Conservation (phyloP, 352 stramenopile species). For the Globisporangium parvum region DNA sequence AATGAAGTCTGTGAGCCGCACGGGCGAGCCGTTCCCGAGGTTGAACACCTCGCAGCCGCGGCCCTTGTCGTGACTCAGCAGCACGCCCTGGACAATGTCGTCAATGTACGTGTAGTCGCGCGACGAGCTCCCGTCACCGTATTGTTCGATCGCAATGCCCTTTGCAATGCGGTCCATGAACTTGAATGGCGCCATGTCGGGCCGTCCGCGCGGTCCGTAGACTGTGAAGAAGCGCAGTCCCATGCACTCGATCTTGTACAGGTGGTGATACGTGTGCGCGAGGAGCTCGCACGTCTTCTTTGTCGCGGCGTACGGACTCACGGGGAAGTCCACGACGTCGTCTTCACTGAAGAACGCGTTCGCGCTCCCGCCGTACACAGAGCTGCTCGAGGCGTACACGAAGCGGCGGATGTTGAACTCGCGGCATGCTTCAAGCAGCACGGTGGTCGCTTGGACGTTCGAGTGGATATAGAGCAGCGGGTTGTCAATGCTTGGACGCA, state of each 20-base stretch:
- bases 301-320: slow-evolving; percentile 95
- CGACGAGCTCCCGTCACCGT: slow-evolving; percentile 92
- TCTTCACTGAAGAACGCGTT: slow-evolving; percentile 89
- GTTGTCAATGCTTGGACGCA: slow-evolving; percentile 96
- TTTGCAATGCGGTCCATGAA: slow-evolving; percentile 96
- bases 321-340: slow-evolving; percentile 90
- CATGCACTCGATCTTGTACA: slow-evolving; percentile 94
- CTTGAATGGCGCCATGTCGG: slow-evolving; percentile 99
- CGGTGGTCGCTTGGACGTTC: slow-evolving; percentile 93
- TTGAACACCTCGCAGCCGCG: slow-evolving; percentile 95
- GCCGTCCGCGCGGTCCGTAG: slow-evolving; percentile 93
- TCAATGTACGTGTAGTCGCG: slow-evolving; percentile 98
- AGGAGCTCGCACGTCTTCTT: slow-evolving; percentile 98
- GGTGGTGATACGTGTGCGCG: slow-evolving; percentile 95
- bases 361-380: slow-evolving; percentile 93
- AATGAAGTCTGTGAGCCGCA: slow-evolving; percentile 94
- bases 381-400: slow-evolving; percentile 94
- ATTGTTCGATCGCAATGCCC: slow-evolving; percentile 93
- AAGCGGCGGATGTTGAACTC: slow-evolving; percentile 91
- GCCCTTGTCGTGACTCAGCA: slow-evolving; percentile 63
- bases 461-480: slow-evolving; percentile 97
- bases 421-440: slow-evolving; percentile 90
- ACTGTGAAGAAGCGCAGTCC: slow-evolving; percentile 99
- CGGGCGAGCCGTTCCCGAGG: slow-evolving; percentile 91
- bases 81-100: slow-evolving; percentile 96